Base-by-base conservation (phyloP, 176 grass and related monocot species). In the Carex myosuroides region DNA sequence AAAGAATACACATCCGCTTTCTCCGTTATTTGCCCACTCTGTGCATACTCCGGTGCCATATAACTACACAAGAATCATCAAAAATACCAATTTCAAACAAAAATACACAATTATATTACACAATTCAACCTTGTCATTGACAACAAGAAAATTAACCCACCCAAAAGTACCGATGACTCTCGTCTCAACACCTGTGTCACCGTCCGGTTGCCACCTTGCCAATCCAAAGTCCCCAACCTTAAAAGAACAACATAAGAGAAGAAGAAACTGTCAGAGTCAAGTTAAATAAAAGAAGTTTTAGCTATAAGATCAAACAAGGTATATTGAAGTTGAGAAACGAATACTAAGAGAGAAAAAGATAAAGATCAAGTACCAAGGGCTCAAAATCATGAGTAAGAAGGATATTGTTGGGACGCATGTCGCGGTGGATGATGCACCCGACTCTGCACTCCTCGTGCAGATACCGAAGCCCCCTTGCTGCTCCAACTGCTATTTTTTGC, bases 301-400 rank as follows among this genome's bases (percentile, higher is more conserved):
- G 30, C 41, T 37, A 1, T n/a, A 39, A 73, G 20, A 88, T 26
- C 32, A 33, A 26, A 17, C 71, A 57, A 11, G 20, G 70, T 46
- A 87, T 71, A 62, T 57, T 32, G 52, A 53, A 54, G 10, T 33
- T 14, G 30, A 88, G 6, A 82, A 17, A 52, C 63, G 67, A 72
- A 60, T 9, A 58, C 37, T 69, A 50, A 3, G 76, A 67, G 20
- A 54, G 46, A 79, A 54, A 39, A 37, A 14, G 37, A 39, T 39
- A 6, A 39, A 39, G 13, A n/a, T 83, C 10, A 67, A 84, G 21
- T 99, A 99, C 97, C 93, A 99, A 85, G 70, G 97, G 97, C 84
- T 99, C 97, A 26, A 96, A 99, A 96, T 99, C 97, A 96, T 99
- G 97, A 39, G 97, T 99, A 42, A 99, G 88, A 79, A 99, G 97